Base-by-base conservation (phyloP, 2,329 filamentous ascomycete species). In the Colletotrichum sp. region DNA sequence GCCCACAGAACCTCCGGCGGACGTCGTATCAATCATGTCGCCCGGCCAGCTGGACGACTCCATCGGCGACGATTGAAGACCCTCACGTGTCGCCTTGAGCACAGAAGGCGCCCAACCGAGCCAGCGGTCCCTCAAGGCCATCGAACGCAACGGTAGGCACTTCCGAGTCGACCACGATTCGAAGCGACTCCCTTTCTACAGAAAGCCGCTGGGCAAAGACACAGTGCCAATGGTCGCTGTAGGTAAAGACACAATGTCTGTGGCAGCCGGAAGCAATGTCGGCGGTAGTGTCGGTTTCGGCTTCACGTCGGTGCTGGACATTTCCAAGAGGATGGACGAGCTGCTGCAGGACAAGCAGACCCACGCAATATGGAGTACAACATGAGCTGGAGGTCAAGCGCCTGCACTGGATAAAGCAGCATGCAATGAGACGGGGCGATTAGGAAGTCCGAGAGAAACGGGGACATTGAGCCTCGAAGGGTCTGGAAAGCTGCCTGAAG, bases 61-160 rank as follows among this genome's bases (percentile, higher is more conserved):
- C 24, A 57, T 57, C 21, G 6, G 1, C 6, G 21, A 26, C 18
- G 8, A 57, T 57, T 0, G 7, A n/a, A 0, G 12, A 6, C 52
- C 0, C 21, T 57, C 52, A 57, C 12, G 21, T 6, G 21, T 26
- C 52, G 52, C 5, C 5, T 0, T 26, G 12, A 10, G 18, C n/a
- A 57, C 21, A 5, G 15, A 0, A 26, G n/a, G 3, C 6, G 18
- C 10, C 21, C 12, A 26, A 57, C 0, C 10, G 52, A 0, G 52
- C 52, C 0, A 16, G 52, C 2, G 1, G 12, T 0, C 3, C 12
- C 52, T 18, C 21, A 15, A 16, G 3, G 0, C 6, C 12, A 8
- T 57, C 24, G 15, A 26, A 10, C 6, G 24, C 52, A 57, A 57
- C 18, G 0, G 21, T 6, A 1, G 1, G 8, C 18, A 57, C 52